Conservation (phyloP, 306 rosid genomes). For the Ammopiptanthus mongolicus region DNA sequence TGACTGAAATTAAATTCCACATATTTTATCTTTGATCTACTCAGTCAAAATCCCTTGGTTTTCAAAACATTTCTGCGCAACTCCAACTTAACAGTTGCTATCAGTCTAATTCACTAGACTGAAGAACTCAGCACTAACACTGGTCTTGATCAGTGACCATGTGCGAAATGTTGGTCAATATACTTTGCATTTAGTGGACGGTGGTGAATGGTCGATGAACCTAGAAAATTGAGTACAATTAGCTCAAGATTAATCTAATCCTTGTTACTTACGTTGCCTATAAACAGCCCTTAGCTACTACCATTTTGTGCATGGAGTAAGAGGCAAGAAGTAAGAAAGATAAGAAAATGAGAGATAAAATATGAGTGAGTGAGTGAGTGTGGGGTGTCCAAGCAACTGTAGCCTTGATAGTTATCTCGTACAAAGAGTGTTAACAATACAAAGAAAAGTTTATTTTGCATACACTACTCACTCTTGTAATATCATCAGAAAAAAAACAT, state of each 20-base stretch:
- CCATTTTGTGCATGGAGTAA: background rate
- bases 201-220: background rate
- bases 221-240: background rate
- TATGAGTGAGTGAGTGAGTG: background rate
- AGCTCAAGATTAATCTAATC: background rate
- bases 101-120: background rate
- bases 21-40: background rate
- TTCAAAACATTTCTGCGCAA: background rate
- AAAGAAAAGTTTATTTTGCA: background rate
- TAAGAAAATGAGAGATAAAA: background rate
- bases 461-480: background rate
- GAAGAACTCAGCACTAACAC: background rate
- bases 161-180: background rate
- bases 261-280: background rate
- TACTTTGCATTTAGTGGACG: background rate
- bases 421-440: background rate
- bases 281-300: background rate
- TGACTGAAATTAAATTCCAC: background rate
- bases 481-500: background rate
- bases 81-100: background rate
- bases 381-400: background rate
- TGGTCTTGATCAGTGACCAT: background rate
- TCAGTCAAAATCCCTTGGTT: background rate
- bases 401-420: background rate
- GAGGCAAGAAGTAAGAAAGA: background rate